phyloP scores from a whole-genome alignment of 2,329 filamentous ascomycete species.

The Paracorniculantispora psalliotae region DNA sequence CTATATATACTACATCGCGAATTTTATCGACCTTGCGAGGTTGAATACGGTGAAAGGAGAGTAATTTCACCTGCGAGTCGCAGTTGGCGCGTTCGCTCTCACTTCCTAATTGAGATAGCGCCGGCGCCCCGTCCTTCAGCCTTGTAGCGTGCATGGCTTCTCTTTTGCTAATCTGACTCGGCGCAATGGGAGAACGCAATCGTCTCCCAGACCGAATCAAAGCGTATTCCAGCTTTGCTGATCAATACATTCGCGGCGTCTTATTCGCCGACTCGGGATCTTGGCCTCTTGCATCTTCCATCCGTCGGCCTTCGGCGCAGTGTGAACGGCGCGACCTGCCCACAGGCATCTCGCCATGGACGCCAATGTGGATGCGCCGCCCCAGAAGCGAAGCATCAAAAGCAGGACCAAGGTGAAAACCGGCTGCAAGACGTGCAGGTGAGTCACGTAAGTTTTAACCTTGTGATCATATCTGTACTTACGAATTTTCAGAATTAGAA shows the following conservation, averaged over 20 bases:
- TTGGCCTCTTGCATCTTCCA: not conserved
- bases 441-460: conserved; percentile 18
- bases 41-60: not conserved
- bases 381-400: not conserved
- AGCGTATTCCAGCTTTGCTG: not conserved
- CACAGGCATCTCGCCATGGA: not conserved
- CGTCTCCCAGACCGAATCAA: not conserved
- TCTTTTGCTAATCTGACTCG: not conserved
- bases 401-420: conserved; percentile 34
- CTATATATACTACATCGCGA: not conserved
- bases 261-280: not conserved
- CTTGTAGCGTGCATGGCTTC: not conserved
- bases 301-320: not conserved
- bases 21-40: not conserved
- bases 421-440: conserved; percentile 40
- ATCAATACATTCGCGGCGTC: not conserved
- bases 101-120: conserved; percentile 25
- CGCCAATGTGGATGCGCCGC: not conserved
- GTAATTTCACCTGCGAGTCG: conserved; percentile 9
- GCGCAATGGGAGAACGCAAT: not conserved
- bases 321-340: not conserved
- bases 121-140: not conserved
- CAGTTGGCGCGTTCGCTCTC: conserved; percentile 30
- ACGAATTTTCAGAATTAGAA: conserved; percentile 28
- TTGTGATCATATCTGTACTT: conserved; percentile 11